A percentile compares a stretch with the other conserved stretches of the same genome.
Evolutionary conservation across 106 monocot species (phyloP).

Genomic region (Acanthochlamys bracteata): DNA sequence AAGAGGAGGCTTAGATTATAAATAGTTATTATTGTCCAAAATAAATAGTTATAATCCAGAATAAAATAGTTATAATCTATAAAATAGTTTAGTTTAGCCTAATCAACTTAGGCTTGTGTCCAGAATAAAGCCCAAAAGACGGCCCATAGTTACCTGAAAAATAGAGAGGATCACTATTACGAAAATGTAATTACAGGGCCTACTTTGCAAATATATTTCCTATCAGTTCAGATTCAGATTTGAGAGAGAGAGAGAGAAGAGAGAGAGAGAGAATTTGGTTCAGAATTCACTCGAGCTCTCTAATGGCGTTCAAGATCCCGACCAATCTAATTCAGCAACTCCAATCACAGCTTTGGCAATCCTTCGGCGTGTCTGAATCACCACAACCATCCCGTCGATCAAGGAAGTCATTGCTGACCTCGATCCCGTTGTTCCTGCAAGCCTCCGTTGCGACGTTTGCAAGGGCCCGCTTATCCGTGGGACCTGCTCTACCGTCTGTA

Average conservation of each 20-base stretch:
- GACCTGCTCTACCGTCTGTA: conserved; percentile 39
- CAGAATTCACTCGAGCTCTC: neutral
- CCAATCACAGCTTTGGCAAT: conserved; percentile 30
- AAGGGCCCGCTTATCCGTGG: conserved; percentile 39
- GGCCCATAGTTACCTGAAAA: no score
- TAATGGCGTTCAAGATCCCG: conserved; percentile 50
- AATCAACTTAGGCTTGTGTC: no score
- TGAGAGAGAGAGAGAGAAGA: neutral
- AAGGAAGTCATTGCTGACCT: conserved; percentile 27
- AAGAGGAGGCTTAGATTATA: no score
- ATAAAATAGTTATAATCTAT: no score
- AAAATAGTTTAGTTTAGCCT: no score
- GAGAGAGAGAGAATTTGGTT: neutral
- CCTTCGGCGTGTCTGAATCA: conserved; percentile 30
- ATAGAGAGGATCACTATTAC: no score
- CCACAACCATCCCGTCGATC: conserved; percentile 22
- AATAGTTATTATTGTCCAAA: no score
- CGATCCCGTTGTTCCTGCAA: conserved; percentile 24
- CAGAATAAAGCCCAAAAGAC: no score
- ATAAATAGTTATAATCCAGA: no score
- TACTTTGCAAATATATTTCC: no score
- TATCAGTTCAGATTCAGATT: neutral
- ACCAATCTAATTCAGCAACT: conserved; percentile 42
- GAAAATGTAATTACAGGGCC: no score
- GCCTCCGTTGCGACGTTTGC: conserved; percentile 47